phyloP scores from a whole-genome alignment of 73 alveolate genomes.

The Uronychia binucleata region DNA sequence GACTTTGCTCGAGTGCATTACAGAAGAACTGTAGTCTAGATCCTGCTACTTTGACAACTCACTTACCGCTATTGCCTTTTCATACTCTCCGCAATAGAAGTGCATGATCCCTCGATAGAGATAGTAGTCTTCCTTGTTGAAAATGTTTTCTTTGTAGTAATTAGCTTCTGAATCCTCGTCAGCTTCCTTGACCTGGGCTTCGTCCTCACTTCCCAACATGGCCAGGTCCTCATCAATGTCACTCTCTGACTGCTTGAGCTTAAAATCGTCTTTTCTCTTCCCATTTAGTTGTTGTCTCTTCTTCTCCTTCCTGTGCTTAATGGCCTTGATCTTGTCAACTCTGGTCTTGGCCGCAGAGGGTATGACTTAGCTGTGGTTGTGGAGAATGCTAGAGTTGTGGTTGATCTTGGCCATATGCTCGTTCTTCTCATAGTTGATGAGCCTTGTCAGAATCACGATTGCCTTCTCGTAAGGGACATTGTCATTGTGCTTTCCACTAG shows the following conservation, averaged over 20 bases:
- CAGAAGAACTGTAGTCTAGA: background rate
- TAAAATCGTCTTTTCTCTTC: slow-evolving; percentile 11
- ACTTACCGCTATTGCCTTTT: slow-evolving; percentile 52
- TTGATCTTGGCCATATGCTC: slow-evolving; percentile 35
- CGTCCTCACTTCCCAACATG: background rate
- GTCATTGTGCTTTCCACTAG: background rate
- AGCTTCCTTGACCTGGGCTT: slow-evolving; percentile 3
- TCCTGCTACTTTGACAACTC: slow-evolving; percentile 4
- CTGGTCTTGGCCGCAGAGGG: slow-evolving; percentile 44
- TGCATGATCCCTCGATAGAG: slow-evolving; percentile 62
- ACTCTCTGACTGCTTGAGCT: slow-evolving; percentile 12
- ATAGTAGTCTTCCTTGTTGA: slow-evolving; percentile 64
- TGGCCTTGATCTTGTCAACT: slow-evolving; percentile 55
- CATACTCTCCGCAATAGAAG: slow-evolving; percentile 57
- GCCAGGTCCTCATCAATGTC: slow-evolving; percentile 10
- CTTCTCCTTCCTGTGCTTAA: slow-evolving; percentile 39
- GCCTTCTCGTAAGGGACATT: slow-evolving; percentile 29
- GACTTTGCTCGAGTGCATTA: background rate
- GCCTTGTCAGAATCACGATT: slow-evolving; percentile 39
- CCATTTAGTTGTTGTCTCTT: slow-evolving; percentile 11
- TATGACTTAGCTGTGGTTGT: slow-evolving; percentile 17
- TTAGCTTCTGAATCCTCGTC: slow-evolving; percentile 45
- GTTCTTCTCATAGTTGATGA: slow-evolving; percentile 60
- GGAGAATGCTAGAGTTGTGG: slow-evolving; percentile 57
- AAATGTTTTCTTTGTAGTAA: slow-evolving; percentile 55